Conservation (phyloP, 441 rosid species). For the Viola pubescens region DNA sequence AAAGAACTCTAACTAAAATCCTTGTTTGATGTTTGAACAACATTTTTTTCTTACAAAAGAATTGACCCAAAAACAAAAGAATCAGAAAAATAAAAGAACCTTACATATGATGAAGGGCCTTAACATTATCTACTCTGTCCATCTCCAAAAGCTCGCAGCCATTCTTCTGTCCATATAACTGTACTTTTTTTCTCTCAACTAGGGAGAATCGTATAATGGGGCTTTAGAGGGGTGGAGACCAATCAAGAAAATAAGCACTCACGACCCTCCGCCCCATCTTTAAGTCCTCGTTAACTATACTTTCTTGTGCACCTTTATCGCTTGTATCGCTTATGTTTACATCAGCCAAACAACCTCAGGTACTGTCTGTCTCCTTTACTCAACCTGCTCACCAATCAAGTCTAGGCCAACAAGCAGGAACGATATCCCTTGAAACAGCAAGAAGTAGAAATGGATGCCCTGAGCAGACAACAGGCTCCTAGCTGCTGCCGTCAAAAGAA, state of each 20-base stretch:
- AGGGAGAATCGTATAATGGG: constrained; percentile 10
- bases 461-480: constrained; percentile 85
- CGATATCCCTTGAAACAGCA: constrained; percentile 86
- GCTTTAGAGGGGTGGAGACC: constrained; percentile 11
- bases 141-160: constrained; percentile 20
- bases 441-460: constrained; percentile 93
- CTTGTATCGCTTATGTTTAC: constrained; percentile 1
- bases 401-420: constrained; percentile 88
- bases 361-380: constrained; percentile 28
- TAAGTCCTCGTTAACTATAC: too few species aligned
- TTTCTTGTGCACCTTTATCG: too few species aligned
- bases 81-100: constrained; percentile 20
- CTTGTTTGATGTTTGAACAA: constrained; percentile 23
- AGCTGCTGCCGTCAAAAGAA: constrained; percentile 71
- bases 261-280: constrained; percentile 2
- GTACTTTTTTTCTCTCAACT: constrained; percentile 14
- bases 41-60: constrained; percentile 51
- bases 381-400: constrained; percentile 85
- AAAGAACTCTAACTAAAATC: constrained; percentile 21
- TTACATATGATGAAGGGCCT: constrained; percentile 25
- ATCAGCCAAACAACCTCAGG: constrained; percentile 20
- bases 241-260: constrained; percentile 15
- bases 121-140: constrained; percentile 24
- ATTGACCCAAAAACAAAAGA: constrained; percentile 39
- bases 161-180: constrained; percentile 26